A percentile compares a stretch with the other conserved stretches of the same genome.
These are phyloP conservation scores for Starmerella apis DNA, from an alignment of 805 yeast species.

Conservation along the genomic window DNA sequence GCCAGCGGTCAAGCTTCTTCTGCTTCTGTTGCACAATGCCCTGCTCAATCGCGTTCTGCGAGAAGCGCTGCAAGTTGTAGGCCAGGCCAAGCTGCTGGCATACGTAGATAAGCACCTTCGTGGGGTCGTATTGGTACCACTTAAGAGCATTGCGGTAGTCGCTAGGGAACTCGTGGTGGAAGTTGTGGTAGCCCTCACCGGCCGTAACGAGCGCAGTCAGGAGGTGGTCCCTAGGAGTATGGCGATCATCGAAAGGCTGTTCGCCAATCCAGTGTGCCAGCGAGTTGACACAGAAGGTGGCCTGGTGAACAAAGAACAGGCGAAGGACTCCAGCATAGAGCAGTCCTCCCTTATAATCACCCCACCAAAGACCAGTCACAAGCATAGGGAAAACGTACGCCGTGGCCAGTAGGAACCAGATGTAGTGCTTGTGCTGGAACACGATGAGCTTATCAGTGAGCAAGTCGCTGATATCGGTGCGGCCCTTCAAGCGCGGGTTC, in stretches of 20 bases:
- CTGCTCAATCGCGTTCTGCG: slow-evolving; percentile 53
- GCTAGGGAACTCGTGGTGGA: slow-evolving; percentile 90
- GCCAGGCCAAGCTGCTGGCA: slow-evolving; percentile 49
- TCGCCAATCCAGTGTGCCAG: slow-evolving; percentile 70
- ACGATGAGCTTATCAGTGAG: slow-evolving; percentile 45
- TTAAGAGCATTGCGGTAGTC: slow-evolving; percentile 71
- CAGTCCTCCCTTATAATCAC: slow-evolving; percentile 66
- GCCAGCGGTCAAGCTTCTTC: slow-evolving; percentile 61
- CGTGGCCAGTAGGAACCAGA: slow-evolving; percentile 41
- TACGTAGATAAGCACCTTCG: slow-evolving; percentile 59
- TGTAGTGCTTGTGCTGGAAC: slow-evolving; percentile 67
- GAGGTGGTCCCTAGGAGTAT: slow-evolving; percentile 62
- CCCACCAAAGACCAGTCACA: slow-evolving; percentile 57
- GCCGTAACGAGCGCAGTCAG: slow-evolving; percentile 55
- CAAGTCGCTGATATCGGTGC: slow-evolving; percentile 59
- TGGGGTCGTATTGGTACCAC: slow-evolving; percentile 75
- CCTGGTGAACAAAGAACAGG: slow-evolving; percentile 65
- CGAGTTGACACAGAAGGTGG: slow-evolving; percentile 67
- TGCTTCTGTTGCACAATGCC: slow-evolving; percentile 75
- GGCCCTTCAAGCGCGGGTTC: slow-evolving; percentile 50
- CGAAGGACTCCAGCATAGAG: slow-evolving; percentile 70
- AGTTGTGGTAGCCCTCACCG: slow-evolving; percentile 88
- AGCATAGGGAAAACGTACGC: slow-evolving; percentile 55
- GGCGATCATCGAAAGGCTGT: slow-evolving; percentile 62
- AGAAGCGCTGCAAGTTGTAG: slow-evolving; percentile 45